Evolutionary conservation across 139 green algal genomes (phyloP).

Genomic region (Chlorella sp.): DNA sequence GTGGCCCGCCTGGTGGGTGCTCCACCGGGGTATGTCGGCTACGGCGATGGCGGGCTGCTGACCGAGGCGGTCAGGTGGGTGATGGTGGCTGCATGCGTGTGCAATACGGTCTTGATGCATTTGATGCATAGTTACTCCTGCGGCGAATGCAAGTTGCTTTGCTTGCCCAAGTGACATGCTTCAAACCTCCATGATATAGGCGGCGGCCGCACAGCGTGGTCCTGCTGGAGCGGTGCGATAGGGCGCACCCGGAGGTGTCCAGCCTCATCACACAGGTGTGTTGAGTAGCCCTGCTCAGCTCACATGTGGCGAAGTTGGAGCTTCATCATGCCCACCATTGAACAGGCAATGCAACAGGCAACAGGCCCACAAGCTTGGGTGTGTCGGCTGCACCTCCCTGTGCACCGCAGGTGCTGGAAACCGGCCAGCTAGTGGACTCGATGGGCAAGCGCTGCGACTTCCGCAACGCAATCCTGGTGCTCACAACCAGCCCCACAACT

Average conservation of each 20-base stretch:
- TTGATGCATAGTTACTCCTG: too few relatives aligned
- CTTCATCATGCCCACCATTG: too few relatives aligned
- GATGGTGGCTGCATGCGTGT: background rate
- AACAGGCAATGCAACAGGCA: too few relatives aligned
- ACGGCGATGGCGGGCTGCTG: constrained; percentile 61
- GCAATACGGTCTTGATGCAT: too few relatives aligned
- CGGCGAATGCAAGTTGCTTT: too few relatives aligned
- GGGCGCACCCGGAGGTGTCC: constrained; percentile 39
- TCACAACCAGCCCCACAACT: constrained; percentile 27
- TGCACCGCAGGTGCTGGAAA: constrained; percentile 27
- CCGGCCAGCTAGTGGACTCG: constrained; percentile 38
- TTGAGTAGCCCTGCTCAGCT: background rate
- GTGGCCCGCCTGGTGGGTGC: constrained; percentile 85
- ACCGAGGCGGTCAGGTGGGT: constrained; percentile 62
- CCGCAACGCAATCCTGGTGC: constrained; percentile 34
- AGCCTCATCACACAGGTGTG: constrained; percentile 32
- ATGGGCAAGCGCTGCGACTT: constrained; percentile 44
- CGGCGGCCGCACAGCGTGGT: constrained; percentile 73
- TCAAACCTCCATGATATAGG: constrained; percentile 43
- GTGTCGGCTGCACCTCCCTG: background rate
- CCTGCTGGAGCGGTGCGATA: constrained; percentile 64
- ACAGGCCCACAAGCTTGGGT: too few relatives aligned
- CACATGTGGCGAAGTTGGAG: too few relatives aligned
- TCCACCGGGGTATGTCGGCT: constrained; percentile 85
- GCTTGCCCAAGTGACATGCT: background rate